Conservation (phyloP, 2,329 filamentous ascomycete genomes). For the Claviceps capensis region DNA sequence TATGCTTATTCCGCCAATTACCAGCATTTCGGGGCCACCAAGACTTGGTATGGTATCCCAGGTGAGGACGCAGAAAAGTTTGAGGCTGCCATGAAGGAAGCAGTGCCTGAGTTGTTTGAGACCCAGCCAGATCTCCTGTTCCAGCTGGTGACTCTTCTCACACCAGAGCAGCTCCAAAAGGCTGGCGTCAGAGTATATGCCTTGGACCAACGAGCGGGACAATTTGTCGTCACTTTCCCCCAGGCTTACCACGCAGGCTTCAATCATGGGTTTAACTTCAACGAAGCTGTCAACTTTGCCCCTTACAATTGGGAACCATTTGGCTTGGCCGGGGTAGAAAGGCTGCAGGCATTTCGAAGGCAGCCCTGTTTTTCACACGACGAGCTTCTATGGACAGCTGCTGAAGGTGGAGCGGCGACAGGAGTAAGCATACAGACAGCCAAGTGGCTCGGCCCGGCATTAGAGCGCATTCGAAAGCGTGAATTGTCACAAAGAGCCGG, state of each 20-base stretch:
- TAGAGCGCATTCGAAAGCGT: slow-evolving; percentile 63
- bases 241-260: slow-evolving; percentile 96
- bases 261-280: slow-evolving; percentile 98
- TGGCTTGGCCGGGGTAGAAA: slow-evolving; percentile 72
- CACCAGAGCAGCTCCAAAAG: slow-evolving; percentile 83
- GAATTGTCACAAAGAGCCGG: slow-evolving; percentile 55
- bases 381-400: slow-evolving; percentile 82
- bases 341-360: slow-evolving; percentile 73
- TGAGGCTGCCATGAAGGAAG: slow-evolving; percentile 86
- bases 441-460: slow-evolving; percentile 84
- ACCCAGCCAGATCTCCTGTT: slow-evolving; percentile 93
- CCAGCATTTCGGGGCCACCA: slow-evolving; percentile 94
- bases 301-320: slow-evolving; percentile 91
- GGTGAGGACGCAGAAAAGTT: slow-evolving; percentile 90
- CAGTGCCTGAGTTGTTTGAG: slow-evolving; percentile 91
- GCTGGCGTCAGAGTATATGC: slow-evolving; percentile 89
- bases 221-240: slow-evolving; percentile 93
- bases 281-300: slow-evolving; percentile 97
- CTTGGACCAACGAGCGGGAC: slow-evolving; percentile 87
- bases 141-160: slow-evolving; percentile 90
- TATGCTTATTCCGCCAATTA: slow-evolving; percentile 97
- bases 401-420: slow-evolving; percentile 56
- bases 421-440: slow-evolving; percentile 68
- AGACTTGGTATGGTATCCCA: slow-evolving; percentile 98
- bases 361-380: slow-evolving; percentile 97